Evolutionary conservation across 768 basidiomycete genomes (phyloP).

Genomic region (Trametes villosa): DNA sequence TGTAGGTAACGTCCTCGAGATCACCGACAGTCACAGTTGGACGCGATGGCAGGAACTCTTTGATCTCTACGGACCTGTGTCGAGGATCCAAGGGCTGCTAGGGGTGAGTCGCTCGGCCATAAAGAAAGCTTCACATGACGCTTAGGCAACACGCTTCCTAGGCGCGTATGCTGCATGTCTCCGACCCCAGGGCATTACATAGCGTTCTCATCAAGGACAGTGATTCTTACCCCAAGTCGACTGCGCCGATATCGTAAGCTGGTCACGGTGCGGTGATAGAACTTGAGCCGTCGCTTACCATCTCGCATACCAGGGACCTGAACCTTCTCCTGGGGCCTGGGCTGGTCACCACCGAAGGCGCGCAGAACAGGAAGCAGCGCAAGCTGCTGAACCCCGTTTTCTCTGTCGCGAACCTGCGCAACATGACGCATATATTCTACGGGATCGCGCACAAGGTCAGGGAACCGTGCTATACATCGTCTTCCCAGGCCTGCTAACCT

Average conservation of each 20-base stretch:
- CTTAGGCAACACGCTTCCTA: conserved; percentile 21
- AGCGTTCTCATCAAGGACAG: conserved; percentile 53
- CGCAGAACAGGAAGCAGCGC: conserved; percentile 27
- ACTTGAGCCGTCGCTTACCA: neutral
- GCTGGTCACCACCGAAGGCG: conserved; percentile 17
- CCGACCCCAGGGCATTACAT: conserved; percentile 52
- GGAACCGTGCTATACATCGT: too few species aligned
- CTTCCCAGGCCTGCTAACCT: too few species aligned
- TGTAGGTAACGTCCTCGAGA: neutral
- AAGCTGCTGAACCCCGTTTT: conserved; percentile 29
- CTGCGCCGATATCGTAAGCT: neutral
- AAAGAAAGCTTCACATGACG: too few species aligned
- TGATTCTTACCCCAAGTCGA: conserved; percentile 37
- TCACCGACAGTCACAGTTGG: neutral
- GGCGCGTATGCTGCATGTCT: conserved; percentile 53
- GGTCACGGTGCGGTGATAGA: too few species aligned
- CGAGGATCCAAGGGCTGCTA: conserved; percentile 49
- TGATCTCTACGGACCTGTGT: conserved; percentile 45
- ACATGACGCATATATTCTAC: conserved; percentile 29
- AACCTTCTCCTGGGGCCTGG: conserved; percentile 18
- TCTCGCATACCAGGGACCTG: neutral
- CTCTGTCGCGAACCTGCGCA: conserved; percentile 27
- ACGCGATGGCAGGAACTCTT: conserved; percentile 6
- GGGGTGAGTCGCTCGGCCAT: conserved; percentile 44
- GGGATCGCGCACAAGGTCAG: conserved; percentile 18